phyloP scores from a whole-genome alignment of 306 rosid genomes.

The Medicago lupulina region DNA sequence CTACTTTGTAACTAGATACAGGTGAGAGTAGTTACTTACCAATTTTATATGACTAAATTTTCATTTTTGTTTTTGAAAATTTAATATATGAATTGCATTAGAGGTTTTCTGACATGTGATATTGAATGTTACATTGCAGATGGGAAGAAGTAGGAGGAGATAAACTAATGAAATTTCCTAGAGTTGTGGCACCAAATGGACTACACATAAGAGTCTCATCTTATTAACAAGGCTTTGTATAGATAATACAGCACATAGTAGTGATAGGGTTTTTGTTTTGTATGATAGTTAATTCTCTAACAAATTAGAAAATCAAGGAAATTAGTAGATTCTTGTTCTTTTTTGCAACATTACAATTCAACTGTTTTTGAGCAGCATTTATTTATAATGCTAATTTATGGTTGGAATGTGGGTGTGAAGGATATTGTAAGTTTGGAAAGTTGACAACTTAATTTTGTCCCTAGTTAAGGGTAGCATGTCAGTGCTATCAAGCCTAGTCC shows the following conservation, averaged over 20 bases:
- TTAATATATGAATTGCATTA: slow-evolving; percentile 14
- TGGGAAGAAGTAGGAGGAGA: slow-evolving; percentile 99
- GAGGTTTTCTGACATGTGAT: slow-evolving; percentile 34
- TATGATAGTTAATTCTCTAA: slow-evolving; percentile 48
- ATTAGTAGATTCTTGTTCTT: slow-evolving; percentile 29
- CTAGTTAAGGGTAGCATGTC: slow-evolving; percentile 31
- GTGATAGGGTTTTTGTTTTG: slow-evolving; percentile 16
- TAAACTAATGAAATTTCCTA: slow-evolving; percentile 87
- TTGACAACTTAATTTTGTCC: slow-evolving; percentile 2
- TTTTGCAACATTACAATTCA: background rate
- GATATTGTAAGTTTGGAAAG: slow-evolving; percentile 7
- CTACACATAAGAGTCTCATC: slow-evolving; percentile 82
- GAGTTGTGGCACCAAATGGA: slow-evolving; percentile 98
- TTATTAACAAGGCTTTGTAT: slow-evolving; percentile 51
- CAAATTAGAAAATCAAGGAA: slow-evolving; percentile 52
- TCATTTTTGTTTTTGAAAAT: background rate
- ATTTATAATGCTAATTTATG: slow-evolving; percentile 1
- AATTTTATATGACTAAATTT: background rate
- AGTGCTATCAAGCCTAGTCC: slow-evolving; percentile 24
- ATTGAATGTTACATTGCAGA: slow-evolving; percentile 54
- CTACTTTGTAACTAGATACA: slow-evolving; percentile 95
- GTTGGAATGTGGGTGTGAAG: slow-evolving; percentile 15
- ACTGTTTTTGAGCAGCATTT: slow-evolving; percentile 13
- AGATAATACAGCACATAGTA: slow-evolving; percentile 31
- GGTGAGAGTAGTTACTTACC: slow-evolving; percentile 59